Percentiles rank a stretch among this genome's conserved stretches.
Evolutionary conservation across 2,329 filamentous ascomycete genomes (phyloP).

Genomic region (Ceratocystis lukuohia): DNA sequence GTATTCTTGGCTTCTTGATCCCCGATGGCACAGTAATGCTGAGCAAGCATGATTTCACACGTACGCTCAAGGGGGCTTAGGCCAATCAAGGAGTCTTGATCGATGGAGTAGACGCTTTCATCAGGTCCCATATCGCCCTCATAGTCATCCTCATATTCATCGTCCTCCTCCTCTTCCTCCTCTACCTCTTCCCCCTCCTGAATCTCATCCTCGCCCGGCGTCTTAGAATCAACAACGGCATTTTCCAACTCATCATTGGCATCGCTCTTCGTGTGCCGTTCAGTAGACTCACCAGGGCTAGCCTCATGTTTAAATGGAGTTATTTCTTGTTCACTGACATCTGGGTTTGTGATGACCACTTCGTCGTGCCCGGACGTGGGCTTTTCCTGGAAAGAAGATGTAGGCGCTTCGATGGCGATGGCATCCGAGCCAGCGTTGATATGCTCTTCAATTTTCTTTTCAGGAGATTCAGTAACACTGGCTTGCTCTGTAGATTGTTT

Average conservation of each 20-base stretch:
- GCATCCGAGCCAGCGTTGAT: neutral
- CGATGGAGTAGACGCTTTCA: neutral
- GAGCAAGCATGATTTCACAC: slow-evolving; percentile 7
- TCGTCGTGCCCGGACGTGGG: neutral
- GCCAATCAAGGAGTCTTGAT: neutral
- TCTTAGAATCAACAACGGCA: neutral
- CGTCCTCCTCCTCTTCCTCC: neutral
- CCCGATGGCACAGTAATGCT: slow-evolving; percentile 4
- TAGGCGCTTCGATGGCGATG: neutral
- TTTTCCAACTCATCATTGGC: neutral
- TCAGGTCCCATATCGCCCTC: neutral
- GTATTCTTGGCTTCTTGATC: neutral
- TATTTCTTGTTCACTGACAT: neutral
- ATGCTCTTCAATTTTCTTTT: neutral
- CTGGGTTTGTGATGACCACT: neutral
- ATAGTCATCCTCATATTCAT: neutral
- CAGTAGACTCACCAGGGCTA: neutral
- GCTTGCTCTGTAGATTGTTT: neutral
- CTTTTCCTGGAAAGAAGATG: neutral
- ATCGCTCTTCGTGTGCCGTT: neutral
- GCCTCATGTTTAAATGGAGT: neutral
- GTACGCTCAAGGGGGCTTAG: slow-evolving; percentile 2
- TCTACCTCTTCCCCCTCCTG: neutral
- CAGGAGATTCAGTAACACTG: neutral
- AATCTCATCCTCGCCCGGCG: neutral